Base-by-base conservation (phyloP, 2,329 filamentous ascomycete species). In the Diaporthe vaccinii region DNA sequence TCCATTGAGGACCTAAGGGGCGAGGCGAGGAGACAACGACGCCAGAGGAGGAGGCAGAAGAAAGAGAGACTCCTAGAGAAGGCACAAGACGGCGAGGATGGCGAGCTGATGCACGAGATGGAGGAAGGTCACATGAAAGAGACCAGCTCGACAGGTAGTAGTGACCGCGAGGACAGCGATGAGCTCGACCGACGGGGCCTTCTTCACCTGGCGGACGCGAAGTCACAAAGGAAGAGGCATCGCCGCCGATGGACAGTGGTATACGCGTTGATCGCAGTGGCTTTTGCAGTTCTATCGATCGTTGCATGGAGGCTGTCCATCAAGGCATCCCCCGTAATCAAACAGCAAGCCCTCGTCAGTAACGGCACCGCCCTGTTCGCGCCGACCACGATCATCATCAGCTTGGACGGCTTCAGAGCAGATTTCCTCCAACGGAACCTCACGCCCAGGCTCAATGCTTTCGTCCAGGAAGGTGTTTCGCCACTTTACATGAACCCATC, bases 351-450 rank as follows among this genome's bases (percentile, higher is more conserved):
- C 39, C 78, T 90, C 31, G 80, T 89, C 76, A 93, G 89, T 86
- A 99, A 99, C 82, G 97, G 97, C 72, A 98, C 95, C 0, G 94
- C 95, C 2, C 86, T 95, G 6, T 99, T 98, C 82, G 93, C 92
- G 14, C 95, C 96, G 0, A 99, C 97, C 0, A 98, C 97, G 2
- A 93, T 99, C 75, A 88, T 98, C 72, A 94, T 99, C 81, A 98
- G 96, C 61, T 89, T 99, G 25, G 97, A 99, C 84, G 97, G 97
- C 4, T 98, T 99, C 86, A 93, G 97, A 22, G 96, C 97, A 28
- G 97, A 98, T 82, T 98, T 98, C 81, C 87, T 99, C 55, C 91
- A 93, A 77, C 92, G 95, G 20, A 93, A 93, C 0, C 85, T 98
- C 44, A 98, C 96, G 1, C 97, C 96, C 0, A 92, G 93, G 2